Evolutionary conservation across 352 stramenopile species (phyloP), one percentile per base, ranked within the genome.

Genomic region (Hyaloperonospora arabidopsidis): DNA sequence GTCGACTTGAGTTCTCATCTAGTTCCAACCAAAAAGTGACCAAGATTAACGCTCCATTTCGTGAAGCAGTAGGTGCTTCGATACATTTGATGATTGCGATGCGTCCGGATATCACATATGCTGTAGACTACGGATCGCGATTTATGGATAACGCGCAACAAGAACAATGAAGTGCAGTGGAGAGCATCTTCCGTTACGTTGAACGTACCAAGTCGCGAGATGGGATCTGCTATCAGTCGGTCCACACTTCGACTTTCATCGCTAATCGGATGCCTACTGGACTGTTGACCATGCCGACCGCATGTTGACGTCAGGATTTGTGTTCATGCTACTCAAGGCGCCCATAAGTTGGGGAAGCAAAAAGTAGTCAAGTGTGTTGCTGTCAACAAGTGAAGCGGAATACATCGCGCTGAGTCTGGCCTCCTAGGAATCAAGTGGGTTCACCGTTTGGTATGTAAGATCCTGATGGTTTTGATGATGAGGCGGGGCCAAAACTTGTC

Each of bases 11-110:
- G 55, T 22, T 49, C 14, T 13, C 15, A 18, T 1, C 32, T 60
- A 0, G 39, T 56, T 14, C 12, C 51, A 38, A 60, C 15, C 19
- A 25, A 65, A 13, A 21, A 0, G 1, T 34, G 8, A 60, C 25
- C 29, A 60, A 60, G 46, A 8, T 60, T 19, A 18, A 61, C 17
- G 53, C 48, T 32, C 25, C 25, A 8, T 32, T 32, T 32, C 8
- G 25, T 8, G 0, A 32, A 32, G 25, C 8, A 32, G 52, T 63
- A 6, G 49, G 52, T 43, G 59, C 45, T 7, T 52, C 61, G 2
- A 61, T 66, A 52, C 43, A 43, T 6, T 18, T 19, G 36, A 43
- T 43, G 15, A 43, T 14, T 43, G 17, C 36, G 13, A 15, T 2
- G 25, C 25, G 0, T 8, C 25, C 4, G 8, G 25, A 32, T 8